Evolutionary conservation across 2,329 filamentous ascomycete species (phyloP), one percentile per base, ranked within the genome.

Genomic region (Elsinoe batatas): DNA sequence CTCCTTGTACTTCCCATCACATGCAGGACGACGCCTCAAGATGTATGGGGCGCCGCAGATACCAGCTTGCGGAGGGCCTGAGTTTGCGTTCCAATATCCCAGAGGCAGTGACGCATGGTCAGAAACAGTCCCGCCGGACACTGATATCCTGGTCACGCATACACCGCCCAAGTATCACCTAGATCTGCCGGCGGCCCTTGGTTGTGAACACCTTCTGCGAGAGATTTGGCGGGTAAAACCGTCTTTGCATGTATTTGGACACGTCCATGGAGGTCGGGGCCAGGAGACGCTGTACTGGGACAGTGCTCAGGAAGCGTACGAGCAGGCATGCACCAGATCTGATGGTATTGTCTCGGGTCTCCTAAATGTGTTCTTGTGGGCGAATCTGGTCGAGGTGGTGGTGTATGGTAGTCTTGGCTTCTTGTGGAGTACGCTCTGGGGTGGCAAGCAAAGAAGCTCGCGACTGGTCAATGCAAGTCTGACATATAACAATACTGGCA

Each of bases 21-120:
- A 64, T 70, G 76, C 58, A 62, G 75, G 76, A 3, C 78, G 86
- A 53, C 75, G 72, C 18, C 70, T 93, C 56, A 83, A 78, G 53
- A 73, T 97, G 58, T 95, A 89, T 71, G 91, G 91, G 8, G 84
- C 84, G 0, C 87, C 89, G 1, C 84, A 91, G 63, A 83, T 95
- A 61, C 90, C 90, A 1, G 74, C 78, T 54, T 87, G 87, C 64
- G 85, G 88, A n/a, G 81, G 82, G 40, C 71, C 74, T 8, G 79
- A 84, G 20, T 85, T 87, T 72, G 89, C 81, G 18, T 94, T 93
- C 64, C 87, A 91, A 67, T 93, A 95, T 65, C 73, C 77, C 5
- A 71, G 79, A 22, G 74, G 76, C 1, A 70, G 76, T 17, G 81
- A 89, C 63, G 85, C 85, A 1, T 95, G 88, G 88, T 75, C 78